Evolutionary conservation across 495 filamentous ascomycete genomes (phyloP).

Genomic region (Parachaetomium inaequale): DNA sequence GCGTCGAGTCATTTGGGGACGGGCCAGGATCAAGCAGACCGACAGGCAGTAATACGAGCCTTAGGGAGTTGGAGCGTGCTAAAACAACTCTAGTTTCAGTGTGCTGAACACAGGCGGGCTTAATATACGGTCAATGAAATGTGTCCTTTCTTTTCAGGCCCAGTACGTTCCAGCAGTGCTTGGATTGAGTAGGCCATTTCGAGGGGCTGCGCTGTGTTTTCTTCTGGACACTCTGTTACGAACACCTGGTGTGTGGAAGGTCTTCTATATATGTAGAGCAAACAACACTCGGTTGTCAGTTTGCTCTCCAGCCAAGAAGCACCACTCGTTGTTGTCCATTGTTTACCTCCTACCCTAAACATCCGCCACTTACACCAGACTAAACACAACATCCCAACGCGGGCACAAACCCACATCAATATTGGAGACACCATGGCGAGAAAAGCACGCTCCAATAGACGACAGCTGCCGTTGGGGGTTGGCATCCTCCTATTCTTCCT

Average conservation of each 20-base stretch:
- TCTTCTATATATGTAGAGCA: not conserved
- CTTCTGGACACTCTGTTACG: conserved; percentile 7
- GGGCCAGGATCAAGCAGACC: conserved; percentile 3
- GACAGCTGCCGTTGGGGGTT: conserved; percentile 38
- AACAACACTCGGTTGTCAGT: not conserved
- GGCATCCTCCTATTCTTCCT: conserved; percentile 80
- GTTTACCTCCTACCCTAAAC: not conserved
- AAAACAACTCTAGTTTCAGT: not conserved
- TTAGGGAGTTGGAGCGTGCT: not conserved
- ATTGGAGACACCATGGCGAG: conserved; percentile 10
- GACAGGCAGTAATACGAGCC: not conserved
- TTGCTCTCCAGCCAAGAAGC: no score
- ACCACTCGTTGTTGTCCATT: not conserved
- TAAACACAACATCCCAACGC: not conserved
- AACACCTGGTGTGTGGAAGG: not conserved
- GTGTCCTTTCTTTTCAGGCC: conserved; percentile 7
- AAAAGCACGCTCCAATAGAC: not conserved
- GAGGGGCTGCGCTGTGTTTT: not conserved
- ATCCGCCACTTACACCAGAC: not conserved
- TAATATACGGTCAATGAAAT: not conserved
- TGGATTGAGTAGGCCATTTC: not conserved
- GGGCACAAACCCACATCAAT: not conserved
- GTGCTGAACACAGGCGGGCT: not conserved
- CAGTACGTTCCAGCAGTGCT: not conserved
- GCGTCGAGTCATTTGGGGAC: not conserved